Evolutionary conservation across 2,329 filamentous ascomycete species (phyloP).

Genomic region (Aureobasidium lini): DNA sequence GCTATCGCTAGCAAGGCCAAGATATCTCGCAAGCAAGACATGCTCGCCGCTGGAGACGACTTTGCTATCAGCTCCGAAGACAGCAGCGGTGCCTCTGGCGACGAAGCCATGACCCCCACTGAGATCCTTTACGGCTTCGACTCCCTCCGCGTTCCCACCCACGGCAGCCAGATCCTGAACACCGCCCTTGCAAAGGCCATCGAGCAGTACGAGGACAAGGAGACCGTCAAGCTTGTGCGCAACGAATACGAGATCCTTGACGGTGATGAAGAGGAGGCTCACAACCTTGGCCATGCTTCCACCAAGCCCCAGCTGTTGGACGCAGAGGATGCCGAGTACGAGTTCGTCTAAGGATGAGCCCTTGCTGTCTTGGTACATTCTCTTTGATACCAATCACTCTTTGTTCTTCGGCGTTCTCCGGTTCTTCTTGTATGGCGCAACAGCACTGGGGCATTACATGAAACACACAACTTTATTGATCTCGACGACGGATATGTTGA

Average conservation of each 20-base stretch:
- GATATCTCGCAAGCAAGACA: conserved; percentile 37
- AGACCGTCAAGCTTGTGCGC: conserved; percentile 54
- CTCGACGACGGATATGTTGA: neutral
- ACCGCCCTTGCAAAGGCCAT: conserved; percentile 51
- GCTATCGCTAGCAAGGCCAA: conserved; percentile 21
- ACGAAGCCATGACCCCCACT: conserved; percentile 39
- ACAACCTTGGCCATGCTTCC: conserved; percentile 23
- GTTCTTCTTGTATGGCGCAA: neutral
- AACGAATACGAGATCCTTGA: conserved; percentile 52
- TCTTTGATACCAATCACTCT: neutral
- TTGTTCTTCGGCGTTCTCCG: neutral
- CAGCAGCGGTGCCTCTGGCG: conserved; percentile 15
- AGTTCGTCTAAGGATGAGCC: conserved; percentile 24
- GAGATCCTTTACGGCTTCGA: conserved; percentile 50
- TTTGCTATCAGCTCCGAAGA: conserved; percentile 5
- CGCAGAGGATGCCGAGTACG: conserved; percentile 27
- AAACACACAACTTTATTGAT: neutral
- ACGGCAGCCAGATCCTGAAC: conserved; percentile 51
- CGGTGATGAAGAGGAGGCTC: conserved; percentile 31
- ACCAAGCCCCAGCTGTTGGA: conserved; percentile 27
- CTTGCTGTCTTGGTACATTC: neutral
- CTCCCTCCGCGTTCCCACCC: conserved; percentile 39
- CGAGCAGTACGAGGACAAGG: conserved; percentile 51
- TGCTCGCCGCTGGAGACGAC: conserved; percentile 27
- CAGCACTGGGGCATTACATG: neutral